A percentile compares a stretch with the other conserved stretches of the same genome.
phyloP scores from a whole-genome alignment of 2,329 filamentous ascomycete species.

The Dothiorella sarmentorum region DNA sequence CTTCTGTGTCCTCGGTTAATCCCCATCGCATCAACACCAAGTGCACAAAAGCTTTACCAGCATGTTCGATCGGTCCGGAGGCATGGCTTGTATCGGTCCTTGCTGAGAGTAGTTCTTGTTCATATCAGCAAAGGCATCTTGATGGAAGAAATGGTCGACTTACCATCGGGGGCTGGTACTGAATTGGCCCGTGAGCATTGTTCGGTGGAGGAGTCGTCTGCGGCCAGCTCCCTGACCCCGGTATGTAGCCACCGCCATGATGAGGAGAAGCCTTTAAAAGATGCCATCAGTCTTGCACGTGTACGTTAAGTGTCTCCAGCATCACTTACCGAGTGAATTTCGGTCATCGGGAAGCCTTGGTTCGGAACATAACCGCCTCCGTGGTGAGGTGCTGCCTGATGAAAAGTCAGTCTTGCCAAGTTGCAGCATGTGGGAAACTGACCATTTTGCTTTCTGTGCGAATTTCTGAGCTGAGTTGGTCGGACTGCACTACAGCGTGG shows the following conservation, averaged over 20 bases:
- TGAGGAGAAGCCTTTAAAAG: neutral
- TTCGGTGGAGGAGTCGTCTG: neutral
- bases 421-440: neutral
- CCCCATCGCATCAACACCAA: neutral
- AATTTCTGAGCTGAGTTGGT: no score
- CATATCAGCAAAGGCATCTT: no score
- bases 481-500: no score
- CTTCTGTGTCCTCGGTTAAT: neutral
- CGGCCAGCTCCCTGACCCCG: neutral
- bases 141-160: neutral
- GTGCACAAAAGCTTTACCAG: slow-evolving; percentile 5
- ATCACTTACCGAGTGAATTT: neutral
- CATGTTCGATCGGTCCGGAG: neutral
- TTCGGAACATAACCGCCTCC: neutral
- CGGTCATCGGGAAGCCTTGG: neutral
- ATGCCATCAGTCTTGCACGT: neutral
- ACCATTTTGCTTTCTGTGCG: neutral
- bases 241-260: slow-evolving; percentile 12
- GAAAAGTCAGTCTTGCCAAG: neutral
- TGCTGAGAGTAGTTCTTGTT: neutral
- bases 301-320: neutral
- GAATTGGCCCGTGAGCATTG: neutral
- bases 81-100: neutral
- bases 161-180: neutral
- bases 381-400: neutral